These are phyloP conservation scores for Arbutus unedo DNA, from an alignment of 148 eudicot species.

Conservation along the genomic window DNA sequence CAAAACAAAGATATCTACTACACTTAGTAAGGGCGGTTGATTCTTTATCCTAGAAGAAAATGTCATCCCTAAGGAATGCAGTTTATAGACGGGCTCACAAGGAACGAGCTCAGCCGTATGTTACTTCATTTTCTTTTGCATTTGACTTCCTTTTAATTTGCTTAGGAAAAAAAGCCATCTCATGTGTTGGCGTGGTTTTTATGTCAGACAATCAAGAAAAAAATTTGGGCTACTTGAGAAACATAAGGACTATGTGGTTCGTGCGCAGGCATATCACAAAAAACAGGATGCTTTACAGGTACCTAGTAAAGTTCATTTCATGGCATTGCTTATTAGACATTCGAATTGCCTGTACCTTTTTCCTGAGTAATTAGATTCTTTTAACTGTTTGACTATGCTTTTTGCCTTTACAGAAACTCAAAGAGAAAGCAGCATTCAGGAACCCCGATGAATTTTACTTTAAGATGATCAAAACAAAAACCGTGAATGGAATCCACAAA, in stretches of 20 bases:
- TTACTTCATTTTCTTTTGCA: slow-evolving; percentile 14
- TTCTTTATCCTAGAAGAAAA: slow-evolving; percentile 20
- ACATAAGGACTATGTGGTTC: slow-evolving; percentile 76
- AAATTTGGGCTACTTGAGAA: slow-evolving; percentile 83
- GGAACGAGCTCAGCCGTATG: slow-evolving; percentile 93
- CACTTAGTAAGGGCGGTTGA: not conserved
- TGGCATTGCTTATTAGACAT: not conserved
- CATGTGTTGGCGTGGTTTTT: slow-evolving; percentile 9
- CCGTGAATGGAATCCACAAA: slow-evolving; percentile 70
- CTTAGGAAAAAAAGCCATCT: not conserved
- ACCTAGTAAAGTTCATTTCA: not conserved
- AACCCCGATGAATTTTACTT: slow-evolving; percentile 86
- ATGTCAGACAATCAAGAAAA: slow-evolving; percentile 44
- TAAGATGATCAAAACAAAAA: slow-evolving; percentile 63
- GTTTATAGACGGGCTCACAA: slow-evolving; percentile 62
- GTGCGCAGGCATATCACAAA: slow-evolving; percentile 69
- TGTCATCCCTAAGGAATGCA: slow-evolving; percentile 82
- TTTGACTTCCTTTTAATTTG: not conserved
- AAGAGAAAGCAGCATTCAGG: slow-evolving; percentile 71
- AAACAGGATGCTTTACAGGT: slow-evolving; percentile 74
- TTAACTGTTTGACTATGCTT: not conserved
- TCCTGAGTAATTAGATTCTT: not conserved
- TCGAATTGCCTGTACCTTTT: not conserved
- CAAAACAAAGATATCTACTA: not conserved
- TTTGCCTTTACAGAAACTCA: slow-evolving; percentile 50